These are phyloP conservation scores for Dendrobium officinale DNA, from an alignment of 106 monocot genomes.

Conservation along the genomic window DNA sequence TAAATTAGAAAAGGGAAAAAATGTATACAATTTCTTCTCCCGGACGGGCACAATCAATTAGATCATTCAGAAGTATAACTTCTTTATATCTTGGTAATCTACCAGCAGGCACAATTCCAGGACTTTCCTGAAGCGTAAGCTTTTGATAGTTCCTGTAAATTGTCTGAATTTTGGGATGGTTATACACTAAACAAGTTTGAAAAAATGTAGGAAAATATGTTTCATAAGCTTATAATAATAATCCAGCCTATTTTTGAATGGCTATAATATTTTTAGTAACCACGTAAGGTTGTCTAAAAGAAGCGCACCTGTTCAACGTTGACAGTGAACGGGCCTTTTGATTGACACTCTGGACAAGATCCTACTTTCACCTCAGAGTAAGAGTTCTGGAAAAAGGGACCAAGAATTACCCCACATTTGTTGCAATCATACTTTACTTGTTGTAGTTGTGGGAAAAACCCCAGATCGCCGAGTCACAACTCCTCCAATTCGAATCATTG, in stretches of 20 bases:
- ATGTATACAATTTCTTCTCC: constrained; percentile 96
- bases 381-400: constrained; percentile 96
- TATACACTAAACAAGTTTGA: neutral
- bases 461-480: constrained; percentile 97
- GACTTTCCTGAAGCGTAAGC: constrained; percentile 98
- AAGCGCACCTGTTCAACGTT: constrained; percentile 84
- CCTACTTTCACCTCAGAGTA: constrained; percentile 99
- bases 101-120: constrained; percentile 97
- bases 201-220: neutral
- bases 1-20: neutral
- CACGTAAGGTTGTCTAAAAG: neutral
- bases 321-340: constrained; percentile 93
- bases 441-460: constrained; percentile 94
- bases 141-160: constrained; percentile 99
- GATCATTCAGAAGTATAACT: constrained; percentile 98
- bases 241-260: no score
- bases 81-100: constrained; percentile 98
- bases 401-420: constrained; percentile 86
- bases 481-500: constrained; percentile 97
- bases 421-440: constrained; percentile 98
- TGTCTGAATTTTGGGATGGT: constrained; percentile 42
- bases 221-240: neutral
- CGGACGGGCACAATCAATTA: constrained; percentile 98
- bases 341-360: constrained; percentile 98
- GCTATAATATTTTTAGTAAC: no score